Conservation (phyloP, 2,329 filamentous ascomycete genomes). For the Alternaria metachromatica region DNA sequence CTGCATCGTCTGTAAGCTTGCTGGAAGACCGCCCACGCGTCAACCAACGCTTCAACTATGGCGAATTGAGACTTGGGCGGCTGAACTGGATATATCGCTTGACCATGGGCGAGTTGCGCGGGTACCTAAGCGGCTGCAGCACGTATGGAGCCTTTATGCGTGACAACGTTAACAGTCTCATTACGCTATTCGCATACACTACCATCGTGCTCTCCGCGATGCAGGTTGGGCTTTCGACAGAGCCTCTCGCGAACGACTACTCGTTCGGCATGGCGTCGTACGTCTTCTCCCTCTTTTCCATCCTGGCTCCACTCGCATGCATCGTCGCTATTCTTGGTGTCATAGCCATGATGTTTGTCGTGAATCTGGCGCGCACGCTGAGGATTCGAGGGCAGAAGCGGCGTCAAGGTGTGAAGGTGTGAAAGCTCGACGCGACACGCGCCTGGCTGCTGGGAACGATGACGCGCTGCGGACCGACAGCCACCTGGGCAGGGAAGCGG, state of each 20-base stretch:
- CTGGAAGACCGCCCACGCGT: constrained; percentile 12
- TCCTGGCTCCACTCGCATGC: constrained; percentile 26
- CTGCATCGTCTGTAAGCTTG: constrained; percentile 1
- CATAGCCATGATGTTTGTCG: constrained; percentile 17
- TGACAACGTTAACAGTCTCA: constrained; percentile 32
- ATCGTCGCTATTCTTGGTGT: constrained; percentile 19
- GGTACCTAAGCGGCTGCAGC: constrained; percentile 29
- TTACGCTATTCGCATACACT: constrained; percentile 32
- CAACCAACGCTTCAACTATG: constrained; percentile 35
- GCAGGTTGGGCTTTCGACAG: constrained; percentile 32
- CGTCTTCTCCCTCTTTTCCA: constrained; percentile 31
- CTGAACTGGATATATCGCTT: constrained; percentile 36
- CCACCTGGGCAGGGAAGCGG: background rate
- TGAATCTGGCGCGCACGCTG: constrained; percentile 25
- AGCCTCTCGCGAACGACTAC: constrained; percentile 19
- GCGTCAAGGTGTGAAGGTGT: constrained; percentile 23
- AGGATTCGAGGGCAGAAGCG: constrained; percentile 17
- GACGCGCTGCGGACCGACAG: background rate
- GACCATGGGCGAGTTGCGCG: constrained; percentile 15
- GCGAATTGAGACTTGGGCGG: constrained; percentile 32
- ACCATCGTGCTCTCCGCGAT: constrained; percentile 37
- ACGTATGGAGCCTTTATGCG: constrained; percentile 33
- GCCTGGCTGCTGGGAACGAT: background rate
- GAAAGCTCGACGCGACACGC: background rate
- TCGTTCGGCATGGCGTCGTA: constrained; percentile 30